Evolutionary conservation across 148 eudicot genomes (phyloP), one percentile per base, ranked within the genome.

Genomic region (Polygonum maritimum): DNA sequence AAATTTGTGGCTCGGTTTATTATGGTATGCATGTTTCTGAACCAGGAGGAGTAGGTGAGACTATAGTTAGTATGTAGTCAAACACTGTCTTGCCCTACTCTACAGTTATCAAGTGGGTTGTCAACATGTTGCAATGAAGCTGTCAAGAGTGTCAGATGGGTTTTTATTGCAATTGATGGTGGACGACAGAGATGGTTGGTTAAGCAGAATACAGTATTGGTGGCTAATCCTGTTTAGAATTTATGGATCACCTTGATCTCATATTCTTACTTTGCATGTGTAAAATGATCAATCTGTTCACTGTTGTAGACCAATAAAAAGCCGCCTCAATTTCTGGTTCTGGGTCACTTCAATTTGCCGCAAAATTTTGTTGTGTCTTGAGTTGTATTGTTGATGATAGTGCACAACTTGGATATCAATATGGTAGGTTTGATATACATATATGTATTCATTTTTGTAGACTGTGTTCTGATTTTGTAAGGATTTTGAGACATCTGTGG

Each of bases 321-420:
- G 71, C 44, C 71, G 71, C 44, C 71, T 67, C 71, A 16, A 35
- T 67, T 36, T 67, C 71, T 67, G 71, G 3, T 67, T 33, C 18
- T 67, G 19, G 16, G 71, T 22, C 67, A 22, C 38, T 26, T 60
- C 67, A 60, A 60, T 60, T 60, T 60, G 15, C 67, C 35, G 10
- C 9, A 44, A 44, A 54, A 54, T 18, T 1, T 54, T 54, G 19
- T 18, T 54, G 60, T 54, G 15, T 48, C 49, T 54, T 54, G 60
- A 54, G 60, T 19, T 54, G 15, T 51, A 18, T 51, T 14, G 19
- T 15, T 51, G 55, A 51, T 51, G 55, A 51, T 51, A 18, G 55
- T 15, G 55, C 19, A 51, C 55, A 57, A 57, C 63, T 22, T 22
- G 63, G 47, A 44, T 41, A 41, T 41, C 7, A 10, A 57, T 21